Percentiles rank a stretch among this genome's conserved stretches.
These are phyloP conservation scores for Lentithecium fluviatile DNA, from an alignment of 495 filamentous ascomycete genomes.

Conservation along the genomic window DNA sequence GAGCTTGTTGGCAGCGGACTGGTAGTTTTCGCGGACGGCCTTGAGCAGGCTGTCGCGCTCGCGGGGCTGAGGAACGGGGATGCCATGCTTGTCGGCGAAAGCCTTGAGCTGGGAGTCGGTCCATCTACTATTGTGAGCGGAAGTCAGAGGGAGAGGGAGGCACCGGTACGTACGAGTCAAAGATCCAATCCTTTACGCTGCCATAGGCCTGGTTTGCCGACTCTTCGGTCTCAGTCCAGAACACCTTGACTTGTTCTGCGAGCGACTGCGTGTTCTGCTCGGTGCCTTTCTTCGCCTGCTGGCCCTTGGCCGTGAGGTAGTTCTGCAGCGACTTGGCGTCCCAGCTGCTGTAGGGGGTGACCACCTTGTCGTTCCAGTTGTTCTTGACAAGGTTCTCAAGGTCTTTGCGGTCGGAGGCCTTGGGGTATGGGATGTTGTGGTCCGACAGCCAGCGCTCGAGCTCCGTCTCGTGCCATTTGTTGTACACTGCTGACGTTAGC, in stretches of 20 bases:
- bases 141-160: slow-evolving; percentile 10
- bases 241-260: slow-evolving; percentile 63
- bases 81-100: slow-evolving; percentile 83
- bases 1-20: slow-evolving; percentile 75
- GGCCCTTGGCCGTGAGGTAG: slow-evolving; percentile 67
- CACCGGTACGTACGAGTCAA: slow-evolving; percentile 71
- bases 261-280: slow-evolving; percentile 65
- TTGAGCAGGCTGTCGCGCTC: slow-evolving; percentile 79
- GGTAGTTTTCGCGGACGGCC: slow-evolving; percentile 76
- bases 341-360: slow-evolving; percentile 69
- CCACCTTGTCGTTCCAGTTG: slow-evolving; percentile 72
- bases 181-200: slow-evolving; percentile 84
- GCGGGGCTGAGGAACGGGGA: slow-evolving; percentile 82
- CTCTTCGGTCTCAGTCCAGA: slow-evolving; percentile 75
- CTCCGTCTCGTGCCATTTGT: slow-evolving; percentile 98
- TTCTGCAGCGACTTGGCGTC: slow-evolving; percentile 61
- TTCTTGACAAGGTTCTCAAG: slow-evolving; percentile 64
- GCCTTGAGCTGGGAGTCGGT: slow-evolving; percentile 84
- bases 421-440: slow-evolving; percentile 76
- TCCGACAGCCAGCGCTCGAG: slow-evolving; percentile 96
- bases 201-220: slow-evolving; percentile 66
- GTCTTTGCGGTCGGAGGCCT: slow-evolving; percentile 51
- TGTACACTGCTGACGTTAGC: slow-evolving; percentile 66
- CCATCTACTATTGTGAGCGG: slow-evolving; percentile 58
- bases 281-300: slow-evolving; percentile 62